Evolutionary conservation across 176 grass and related monocot species (phyloP), one percentile per base, ranked within the genome.

Genomic region (sorghum (Sorghum bicolor)): DNA sequence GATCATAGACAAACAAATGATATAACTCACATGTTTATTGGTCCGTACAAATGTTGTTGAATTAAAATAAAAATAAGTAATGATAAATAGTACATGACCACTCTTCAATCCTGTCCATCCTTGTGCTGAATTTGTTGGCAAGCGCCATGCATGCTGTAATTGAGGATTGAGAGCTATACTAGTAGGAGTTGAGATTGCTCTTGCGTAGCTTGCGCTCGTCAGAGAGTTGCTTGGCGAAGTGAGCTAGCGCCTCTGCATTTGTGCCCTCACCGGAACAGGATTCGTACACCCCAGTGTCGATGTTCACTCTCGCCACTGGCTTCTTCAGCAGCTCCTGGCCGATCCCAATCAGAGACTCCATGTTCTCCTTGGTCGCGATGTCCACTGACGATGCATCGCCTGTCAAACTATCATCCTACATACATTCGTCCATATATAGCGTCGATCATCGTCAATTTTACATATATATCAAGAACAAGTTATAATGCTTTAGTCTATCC

Each of bases 281-380:
- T 58, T 87, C 80, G 10, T 81, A 78, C 14, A 4, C 4, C 12
- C 90, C 92, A 0, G 90, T 97, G 86, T 94, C 90, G 0, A 94
- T 64, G 62, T 97, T 94, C 31, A 92, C 89, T 65, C 89, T 88
- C 2, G 92, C 34, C 74, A 92, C 87, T 24, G 58, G 70, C 77
- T 73, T 92, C 70, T 80, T 76, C 3, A 94, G 72, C 6, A 97
- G 83, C 0, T 52, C 44, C 1, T 80, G 64, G 1, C 92, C 92
- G 13, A 97, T 87, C 8, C 76, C 55, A 1, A 97, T 79, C 37
- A 92, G 69, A 13, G 52, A 82, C 38, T 83, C 39, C 89, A 94
- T 86, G 83, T 97, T 94, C 86, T 97, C 66, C 61, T 61, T 81
- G 11, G 92, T 92, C 31, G 94, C 75, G 53, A 87, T 64, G 25